phyloP scores from a whole-genome alignment of 176 grass and related monocot genomes.

The Zea mays region DNA sequence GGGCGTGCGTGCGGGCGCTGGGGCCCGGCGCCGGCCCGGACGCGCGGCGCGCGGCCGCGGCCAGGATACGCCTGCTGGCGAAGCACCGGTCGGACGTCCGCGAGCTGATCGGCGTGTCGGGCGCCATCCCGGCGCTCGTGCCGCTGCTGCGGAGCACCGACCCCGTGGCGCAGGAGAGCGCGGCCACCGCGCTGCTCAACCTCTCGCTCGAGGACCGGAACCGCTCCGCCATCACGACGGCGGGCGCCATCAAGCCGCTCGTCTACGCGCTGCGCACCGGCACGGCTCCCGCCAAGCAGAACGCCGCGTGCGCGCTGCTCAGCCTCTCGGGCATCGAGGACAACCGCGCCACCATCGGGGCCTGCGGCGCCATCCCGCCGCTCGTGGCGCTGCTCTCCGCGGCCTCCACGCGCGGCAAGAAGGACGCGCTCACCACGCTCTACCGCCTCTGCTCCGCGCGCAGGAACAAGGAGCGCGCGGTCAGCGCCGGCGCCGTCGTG shows the following conservation, averaged over 20 bases:
- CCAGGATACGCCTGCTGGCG: slow-evolving; percentile 70
- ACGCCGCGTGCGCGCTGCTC: slow-evolving; percentile 90
- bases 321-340: slow-evolving; percentile 85
- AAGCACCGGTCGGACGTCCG: slow-evolving; percentile 97
- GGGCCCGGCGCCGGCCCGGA: slow-evolving; percentile 43
- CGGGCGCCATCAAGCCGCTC: slow-evolving; percentile 87
- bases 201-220: slow-evolving; percentile 81
- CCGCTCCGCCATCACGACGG: slow-evolving; percentile 62
- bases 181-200: slow-evolving; percentile 89
- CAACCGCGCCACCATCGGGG: slow-evolving; percentile 82
- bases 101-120: slow-evolving; percentile 72
- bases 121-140: slow-evolving; percentile 82
- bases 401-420: slow-evolving; percentile 84
- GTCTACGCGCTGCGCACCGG: slow-evolving; percentile 90
- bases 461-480: slow-evolving; percentile 91
- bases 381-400: slow-evolving; percentile 83
- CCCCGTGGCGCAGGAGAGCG: slow-evolving; percentile 86
- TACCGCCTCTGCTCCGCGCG: slow-evolving; percentile 88
- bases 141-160: slow-evolving; percentile 88
- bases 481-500: slow-evolving; percentile 66
- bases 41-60: slow-evolving; percentile 64
- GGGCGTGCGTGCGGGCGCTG: slow-evolving; percentile 68
- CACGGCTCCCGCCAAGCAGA: slow-evolving; percentile 78
- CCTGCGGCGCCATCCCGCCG: slow-evolving; percentile 83
- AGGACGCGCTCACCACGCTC: slow-evolving; percentile 91